Evolutionary conservation across 495 filamentous ascomycete species (phyloP).

Genomic region (Jackrogersella minutella): DNA sequence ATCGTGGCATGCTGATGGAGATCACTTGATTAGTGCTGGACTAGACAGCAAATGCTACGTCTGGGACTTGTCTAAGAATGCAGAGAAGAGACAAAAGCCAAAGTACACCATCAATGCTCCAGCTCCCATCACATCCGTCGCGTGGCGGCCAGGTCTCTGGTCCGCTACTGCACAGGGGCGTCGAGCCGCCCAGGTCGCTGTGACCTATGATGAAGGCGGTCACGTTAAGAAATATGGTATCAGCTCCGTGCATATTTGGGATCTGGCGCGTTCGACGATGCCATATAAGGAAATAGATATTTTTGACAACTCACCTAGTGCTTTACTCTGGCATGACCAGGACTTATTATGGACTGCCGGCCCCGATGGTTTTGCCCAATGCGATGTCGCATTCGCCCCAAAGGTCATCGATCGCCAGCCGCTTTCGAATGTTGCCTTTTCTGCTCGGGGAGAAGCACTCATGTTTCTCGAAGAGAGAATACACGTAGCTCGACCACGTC

Average conservation of each 20-base stretch:
- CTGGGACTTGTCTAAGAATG: slow-evolving; percentile 86
- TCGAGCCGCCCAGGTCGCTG: slow-evolving; percentile 63
- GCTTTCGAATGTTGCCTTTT: slow-evolving; percentile 69
- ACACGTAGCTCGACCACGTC: slow-evolving; percentile 49
- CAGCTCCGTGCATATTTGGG: slow-evolving; percentile 87
- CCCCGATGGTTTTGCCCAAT: slow-evolving; percentile 86
- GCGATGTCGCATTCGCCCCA: slow-evolving; percentile 82
- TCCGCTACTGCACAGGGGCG: slow-evolving; percentile 69
- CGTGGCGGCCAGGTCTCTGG: slow-evolving; percentile 87
- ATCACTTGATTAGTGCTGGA: slow-evolving; percentile 85
- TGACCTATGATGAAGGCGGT: slow-evolving; percentile 60
- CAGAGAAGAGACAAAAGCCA: slow-evolving; percentile 82
- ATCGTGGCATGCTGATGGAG: slow-evolving; percentile 96
- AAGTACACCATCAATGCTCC: slow-evolving; percentile 65
- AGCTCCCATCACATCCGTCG: slow-evolving; percentile 73
- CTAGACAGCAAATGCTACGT: slow-evolving; percentile 84
- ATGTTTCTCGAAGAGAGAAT: slow-evolving; percentile 63
- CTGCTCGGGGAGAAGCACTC: slow-evolving; percentile 65
- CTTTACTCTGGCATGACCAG: slow-evolving; percentile 89
- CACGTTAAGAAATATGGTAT: slow-evolving; percentile 61
- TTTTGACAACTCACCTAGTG: slow-evolving; percentile 73
- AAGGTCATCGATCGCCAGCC: slow-evolving; percentile 78
- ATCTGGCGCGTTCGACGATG: slow-evolving; percentile 84
- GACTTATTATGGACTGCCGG: slow-evolving; percentile 93
- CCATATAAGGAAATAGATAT: slow-evolving; percentile 85